A percentile compares a stretch with the other conserved stretches of the same genome.
phyloP scores from a whole-genome alignment of 768 basidiomycete species.

The Filobasidium floriforme region DNA sequence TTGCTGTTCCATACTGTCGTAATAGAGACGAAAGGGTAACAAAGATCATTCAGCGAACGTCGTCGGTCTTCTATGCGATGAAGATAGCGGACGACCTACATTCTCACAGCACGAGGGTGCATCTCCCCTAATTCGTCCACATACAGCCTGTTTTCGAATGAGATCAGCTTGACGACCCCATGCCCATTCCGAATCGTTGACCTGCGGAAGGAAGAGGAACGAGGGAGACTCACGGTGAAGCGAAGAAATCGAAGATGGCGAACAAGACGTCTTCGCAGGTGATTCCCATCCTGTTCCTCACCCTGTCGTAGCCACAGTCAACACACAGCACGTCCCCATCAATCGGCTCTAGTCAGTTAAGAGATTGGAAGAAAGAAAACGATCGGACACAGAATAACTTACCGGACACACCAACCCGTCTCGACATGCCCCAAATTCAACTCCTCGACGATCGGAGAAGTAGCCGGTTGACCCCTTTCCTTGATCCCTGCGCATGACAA shows the following conservation, averaged over 20 bases:
- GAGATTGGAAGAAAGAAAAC: too few species aligned
- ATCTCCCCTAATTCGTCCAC: slow-evolving; percentile 42
- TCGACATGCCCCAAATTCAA: slow-evolving; percentile 43
- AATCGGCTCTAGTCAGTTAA: too few species aligned
- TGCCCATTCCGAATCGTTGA: neutral
- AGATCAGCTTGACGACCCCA: neutral
- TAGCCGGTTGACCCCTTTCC: slow-evolving; percentile 45
- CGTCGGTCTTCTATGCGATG: too few species aligned
- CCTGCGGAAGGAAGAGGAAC: neutral
- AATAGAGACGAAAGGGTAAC: neutral
- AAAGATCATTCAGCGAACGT: neutral
- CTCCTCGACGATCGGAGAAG: slow-evolving; percentile 43
- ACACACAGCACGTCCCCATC: too few species aligned
- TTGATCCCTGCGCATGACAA: slow-evolving; percentile 38
- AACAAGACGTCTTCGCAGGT: slow-evolving; percentile 45
- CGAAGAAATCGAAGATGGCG: slow-evolving; percentile 45
- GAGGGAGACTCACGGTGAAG: slow-evolving; percentile 35
- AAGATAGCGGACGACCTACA: slow-evolving; percentile 29
- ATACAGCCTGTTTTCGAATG: slow-evolving; percentile 30
- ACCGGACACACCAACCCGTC: slow-evolving; percentile 38
- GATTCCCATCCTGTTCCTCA: slow-evolving; percentile 44
- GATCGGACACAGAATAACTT: neutral
- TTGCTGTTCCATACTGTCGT: slow-evolving; percentile 40
- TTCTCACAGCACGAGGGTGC: slow-evolving; percentile 26
- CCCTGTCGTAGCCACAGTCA: slow-evolving; percentile 23